Evolutionary conservation across 495 filamentous ascomycete species (phyloP).

Genomic region (Penicillium pancosmium): DNA sequence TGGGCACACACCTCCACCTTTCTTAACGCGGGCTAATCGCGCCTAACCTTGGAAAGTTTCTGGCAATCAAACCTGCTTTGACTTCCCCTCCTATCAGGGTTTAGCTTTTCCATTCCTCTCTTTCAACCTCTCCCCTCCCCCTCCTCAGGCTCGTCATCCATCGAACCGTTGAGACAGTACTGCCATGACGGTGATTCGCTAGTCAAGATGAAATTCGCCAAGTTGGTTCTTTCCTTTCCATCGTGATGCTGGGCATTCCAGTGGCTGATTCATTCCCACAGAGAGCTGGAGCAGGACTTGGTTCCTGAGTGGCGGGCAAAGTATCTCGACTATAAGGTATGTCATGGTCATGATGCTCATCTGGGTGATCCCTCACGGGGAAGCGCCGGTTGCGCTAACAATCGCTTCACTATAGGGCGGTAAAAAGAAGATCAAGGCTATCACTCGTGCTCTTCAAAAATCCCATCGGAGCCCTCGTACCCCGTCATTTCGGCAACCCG

Average conservation of each 20-base stretch:
- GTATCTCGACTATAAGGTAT: slow-evolving; percentile 88
- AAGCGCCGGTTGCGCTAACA: neutral
- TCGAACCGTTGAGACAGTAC: slow-evolving; percentile 7
- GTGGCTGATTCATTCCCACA: slow-evolving; percentile 34
- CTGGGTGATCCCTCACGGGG: neutral
- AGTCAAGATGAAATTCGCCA: slow-evolving; percentile 64
- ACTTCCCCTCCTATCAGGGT: neutral
- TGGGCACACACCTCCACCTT: neutral
- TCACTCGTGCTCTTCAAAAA: slow-evolving; percentile 67
- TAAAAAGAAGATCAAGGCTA: slow-evolving; percentile 86
- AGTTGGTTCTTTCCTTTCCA: slow-evolving; percentile 42
- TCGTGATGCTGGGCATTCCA: slow-evolving; percentile 17
- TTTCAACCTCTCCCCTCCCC: neutral
- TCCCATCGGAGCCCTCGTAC: slow-evolving; percentile 60
- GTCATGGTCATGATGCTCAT: neutral
- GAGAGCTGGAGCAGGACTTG: slow-evolving; percentile 81
- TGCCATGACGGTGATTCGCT: slow-evolving; percentile 26
- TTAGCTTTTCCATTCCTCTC: neutral
- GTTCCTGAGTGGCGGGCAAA: slow-evolving; percentile 93
- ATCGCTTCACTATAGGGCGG: slow-evolving; percentile 51
- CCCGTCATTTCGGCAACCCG: slow-evolving; percentile 33
- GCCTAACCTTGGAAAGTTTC: neutral
- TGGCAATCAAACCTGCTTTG: neutral
- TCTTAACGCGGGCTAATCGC: slow-evolving; percentile 1
- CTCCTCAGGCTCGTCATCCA: neutral